These are phyloP conservation scores for Gnetum montanum DNA, from an alignment of 75 land plant species.

Conservation along the genomic window DNA sequence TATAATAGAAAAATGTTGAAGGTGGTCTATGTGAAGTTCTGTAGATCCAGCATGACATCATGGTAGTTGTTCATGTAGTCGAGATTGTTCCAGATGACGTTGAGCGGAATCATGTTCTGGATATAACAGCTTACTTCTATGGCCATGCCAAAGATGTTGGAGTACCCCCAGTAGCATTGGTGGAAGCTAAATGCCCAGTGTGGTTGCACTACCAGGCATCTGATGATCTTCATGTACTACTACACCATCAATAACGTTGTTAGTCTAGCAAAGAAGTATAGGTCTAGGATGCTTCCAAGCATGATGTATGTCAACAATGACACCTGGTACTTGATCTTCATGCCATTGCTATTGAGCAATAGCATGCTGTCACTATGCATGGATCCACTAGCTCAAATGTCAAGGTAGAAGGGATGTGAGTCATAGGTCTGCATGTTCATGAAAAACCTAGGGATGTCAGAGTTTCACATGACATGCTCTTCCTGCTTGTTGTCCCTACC, in stretches of 20 bases:
- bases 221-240: slow-evolving; percentile 69
- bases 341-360: slow-evolving; percentile 87
- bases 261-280: slow-evolving; percentile 79
- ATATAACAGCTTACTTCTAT: slow-evolving; percentile 51
- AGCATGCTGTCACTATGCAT: slow-evolving; percentile 78
- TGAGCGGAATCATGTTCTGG: slow-evolving; percentile 49
- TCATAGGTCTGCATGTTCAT: slow-evolving; percentile 61
- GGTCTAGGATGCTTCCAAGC: slow-evolving; percentile 83
- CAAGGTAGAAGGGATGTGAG: slow-evolving; percentile 28
- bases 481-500: too few relatives aligned
- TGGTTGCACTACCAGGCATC: slow-evolving; percentile 83
- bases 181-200: slow-evolving; percentile 88
- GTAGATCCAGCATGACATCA: slow-evolving; percentile 66
- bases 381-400: slow-evolving; percentile 26
- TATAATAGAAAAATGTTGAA: slow-evolving; percentile 45
- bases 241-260: slow-evolving; percentile 65
- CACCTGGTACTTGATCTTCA: slow-evolving; percentile 70
- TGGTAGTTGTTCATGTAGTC: slow-evolving; percentile 75
- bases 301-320: slow-evolving; percentile 60
- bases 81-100: slow-evolving; percentile 76
- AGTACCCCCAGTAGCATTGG: slow-evolving; percentile 62
- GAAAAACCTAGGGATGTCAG: slow-evolving; percentile 43
- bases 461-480: too few relatives aligned
- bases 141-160: slow-evolving; percentile 33
- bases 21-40: slow-evolving; percentile 43